Evolutionary conservation across 2,329 filamentous ascomycete genomes (phyloP).

Genomic region (Hymenoscyphus fraxineus): DNA sequence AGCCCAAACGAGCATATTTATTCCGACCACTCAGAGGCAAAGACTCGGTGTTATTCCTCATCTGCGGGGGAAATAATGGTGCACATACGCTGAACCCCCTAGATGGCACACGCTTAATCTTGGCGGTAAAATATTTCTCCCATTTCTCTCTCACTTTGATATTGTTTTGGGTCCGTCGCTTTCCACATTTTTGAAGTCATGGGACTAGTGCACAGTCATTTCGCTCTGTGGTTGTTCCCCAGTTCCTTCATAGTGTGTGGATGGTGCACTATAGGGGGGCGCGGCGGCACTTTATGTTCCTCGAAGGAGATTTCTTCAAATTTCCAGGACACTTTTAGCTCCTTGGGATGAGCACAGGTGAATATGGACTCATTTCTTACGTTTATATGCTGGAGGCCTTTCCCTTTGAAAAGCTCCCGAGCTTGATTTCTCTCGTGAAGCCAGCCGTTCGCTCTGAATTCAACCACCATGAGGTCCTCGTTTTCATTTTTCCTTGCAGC

Average conservation of each 20-base stretch:
- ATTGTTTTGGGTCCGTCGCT: not conserved
- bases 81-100: not conserved
- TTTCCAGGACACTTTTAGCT: not conserved
- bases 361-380: not conserved
- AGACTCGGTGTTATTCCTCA: not conserved
- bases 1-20: not conserved
- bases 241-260: not conserved
- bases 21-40: not conserved
- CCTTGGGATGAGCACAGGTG: not conserved
- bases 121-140: conserved; percentile 3
- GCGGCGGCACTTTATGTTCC: not conserved
- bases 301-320: conserved; percentile 2
- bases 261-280: not conserved
- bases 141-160: not conserved
- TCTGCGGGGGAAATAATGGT: not conserved
- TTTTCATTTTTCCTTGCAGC: not conserved
- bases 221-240: not conserved
- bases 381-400: not conserved
- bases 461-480: not conserved
- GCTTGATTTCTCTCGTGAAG: not conserved
- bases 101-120: conserved; percentile 1
- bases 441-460: not conserved
- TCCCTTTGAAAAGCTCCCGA: not conserved
- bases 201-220: not conserved
- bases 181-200: not conserved